Conservation (phyloP, 108 stramenopile species). For the Cyclotella baltica region DNA sequence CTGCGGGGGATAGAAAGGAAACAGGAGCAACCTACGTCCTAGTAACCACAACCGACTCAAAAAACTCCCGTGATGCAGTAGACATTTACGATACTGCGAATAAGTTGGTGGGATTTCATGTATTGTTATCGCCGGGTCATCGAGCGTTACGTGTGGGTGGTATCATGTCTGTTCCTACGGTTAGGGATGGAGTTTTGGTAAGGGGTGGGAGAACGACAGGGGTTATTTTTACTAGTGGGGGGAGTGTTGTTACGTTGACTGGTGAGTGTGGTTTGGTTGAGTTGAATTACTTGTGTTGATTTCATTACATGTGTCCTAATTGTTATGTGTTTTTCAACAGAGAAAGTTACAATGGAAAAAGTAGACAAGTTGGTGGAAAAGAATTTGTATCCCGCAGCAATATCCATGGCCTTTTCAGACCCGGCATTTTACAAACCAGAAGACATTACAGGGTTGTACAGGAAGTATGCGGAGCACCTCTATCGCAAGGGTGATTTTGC, state of each 20-base stretch:
- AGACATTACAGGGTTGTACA: slow-evolving; percentile 83
- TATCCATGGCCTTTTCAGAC: slow-evolving; percentile 90
- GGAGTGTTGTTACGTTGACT: slow-evolving; percentile 83
- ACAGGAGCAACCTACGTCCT: slow-evolving; percentile 70
- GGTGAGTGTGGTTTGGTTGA: background rate
- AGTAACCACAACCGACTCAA: slow-evolving; percentile 82
- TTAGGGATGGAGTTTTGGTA: slow-evolving; percentile 45
- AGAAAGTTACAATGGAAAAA: slow-evolving; percentile 89
- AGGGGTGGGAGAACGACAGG: slow-evolving; percentile 78
- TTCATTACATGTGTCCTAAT: background rate
- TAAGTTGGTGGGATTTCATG: slow-evolving; percentile 89
- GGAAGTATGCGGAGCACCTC: slow-evolving; percentile 93
- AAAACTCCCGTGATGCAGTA: slow-evolving; percentile 84
- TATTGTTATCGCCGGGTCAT: slow-evolving; percentile 83
- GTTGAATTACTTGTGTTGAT: background rate
- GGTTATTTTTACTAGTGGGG: slow-evolving; percentile 81
- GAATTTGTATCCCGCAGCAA: slow-evolving; percentile 91
- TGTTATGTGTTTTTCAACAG: slow-evolving; percentile 20
- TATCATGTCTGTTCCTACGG: slow-evolving; percentile 59
- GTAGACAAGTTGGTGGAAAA: slow-evolving; percentile 87
- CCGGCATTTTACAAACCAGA: slow-evolving; percentile 69
- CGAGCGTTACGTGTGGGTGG: slow-evolving; percentile 75
- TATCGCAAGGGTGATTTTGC: slow-evolving; percentile 92
- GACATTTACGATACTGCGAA: slow-evolving; percentile 86
- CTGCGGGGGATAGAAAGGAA: background rate